Base-by-base conservation (phyloP, 1,139 yeast genomes). In the Arxiozyma slooffiae region DNA sequence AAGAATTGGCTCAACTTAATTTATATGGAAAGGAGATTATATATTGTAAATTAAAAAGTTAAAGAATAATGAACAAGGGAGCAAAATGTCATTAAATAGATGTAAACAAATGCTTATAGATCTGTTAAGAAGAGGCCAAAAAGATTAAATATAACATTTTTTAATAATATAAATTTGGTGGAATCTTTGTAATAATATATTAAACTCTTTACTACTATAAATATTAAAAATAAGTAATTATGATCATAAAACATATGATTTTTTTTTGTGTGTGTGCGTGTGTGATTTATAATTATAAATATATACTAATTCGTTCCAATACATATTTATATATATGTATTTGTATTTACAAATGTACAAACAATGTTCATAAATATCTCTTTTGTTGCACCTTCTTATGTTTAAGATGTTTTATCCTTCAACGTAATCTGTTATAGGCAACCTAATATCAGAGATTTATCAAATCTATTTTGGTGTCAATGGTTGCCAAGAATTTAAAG, bases 401-500 rank as follows among this genome's bases (percentile, higher is more conserved):
- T 30, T n/a, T 30, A 5, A n/a, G 11, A 30, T 14, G 4, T 30
- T 30, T 30, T 14, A 30, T 11, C n/a, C n/a, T 11, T 30, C 16
- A 4, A 11, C 14, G 6, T 4, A 30, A 30, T 14, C 11, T 11
- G 36, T 30, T 3, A 14, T 30, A n/a, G 11, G 14, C 16, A 30
- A 11, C 6, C 11, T 30, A 14, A 30, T 30, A 4, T 30, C 36
- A 30, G n/a, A 30, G n/a, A 14, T 11, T 2, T 14, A 30, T 30
- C 6, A 11, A 30, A 2, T 11, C 58, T 64, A 77, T 56, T 76
- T 76, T 1, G 82, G 82, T 6, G 75, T 72, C 48, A 79, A 64
- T 7, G 83, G 82, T 51, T 75, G 74, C 83, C 83, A 79, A 43
- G 78, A 78, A 21, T 77, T 70, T 76, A 78, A 68, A n/a, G 69